Percentiles rank a stretch among this genome's conserved stretches.
These are phyloP conservation scores for Graphium sp. DNA, from an alignment of 2,329 filamentous ascomycete genomes.

Conservation along the genomic window DNA sequence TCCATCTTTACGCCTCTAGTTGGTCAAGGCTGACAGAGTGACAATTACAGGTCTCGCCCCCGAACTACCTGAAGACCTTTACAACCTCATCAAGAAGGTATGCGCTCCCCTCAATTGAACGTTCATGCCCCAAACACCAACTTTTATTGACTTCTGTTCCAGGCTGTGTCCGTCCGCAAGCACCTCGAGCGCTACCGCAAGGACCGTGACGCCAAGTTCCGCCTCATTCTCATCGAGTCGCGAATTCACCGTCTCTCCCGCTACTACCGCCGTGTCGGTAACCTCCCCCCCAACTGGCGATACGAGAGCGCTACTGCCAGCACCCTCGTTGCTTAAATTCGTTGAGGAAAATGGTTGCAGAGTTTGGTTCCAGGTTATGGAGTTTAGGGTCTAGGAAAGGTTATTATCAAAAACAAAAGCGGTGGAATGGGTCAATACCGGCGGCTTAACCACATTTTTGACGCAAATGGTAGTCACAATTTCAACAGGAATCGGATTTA, in stretches of 20 bases:
- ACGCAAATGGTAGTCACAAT: no score
- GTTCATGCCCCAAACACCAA: conserved; percentile 8
- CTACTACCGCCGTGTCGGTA: conserved; percentile 96
- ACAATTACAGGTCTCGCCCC: conserved; percentile 86
- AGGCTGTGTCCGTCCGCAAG: conserved; percentile 98
- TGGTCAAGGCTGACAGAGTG: conserved; percentile 91
- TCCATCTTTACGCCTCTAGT: conserved; percentile 53
- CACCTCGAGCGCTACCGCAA: conserved; percentile 99
- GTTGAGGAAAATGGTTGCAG: background rate
- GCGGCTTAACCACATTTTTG: no score
- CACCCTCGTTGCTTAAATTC: conserved; percentile 73
- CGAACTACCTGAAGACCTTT: conserved; percentile 97
- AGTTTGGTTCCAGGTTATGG: no score
- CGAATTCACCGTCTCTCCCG: conserved; percentile 98
- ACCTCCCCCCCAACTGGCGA: conserved; percentile 86
- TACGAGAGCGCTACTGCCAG: conserved; percentile 96
- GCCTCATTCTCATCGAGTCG: conserved; percentile 99
- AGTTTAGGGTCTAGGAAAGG: no score
- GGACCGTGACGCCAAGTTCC: conserved; percentile 99
- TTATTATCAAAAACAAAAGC: no score
- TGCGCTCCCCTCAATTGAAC: conserved; percentile 4
- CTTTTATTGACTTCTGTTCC: conserved; percentile 9
- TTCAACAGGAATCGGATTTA: background rate
- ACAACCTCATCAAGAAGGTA: conserved; percentile 99
- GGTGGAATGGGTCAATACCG: no score